Evolutionary conservation across 192 early-diverging fungal genomes (phyloP).

Genomic region (Oehlia diaphana): DNA sequence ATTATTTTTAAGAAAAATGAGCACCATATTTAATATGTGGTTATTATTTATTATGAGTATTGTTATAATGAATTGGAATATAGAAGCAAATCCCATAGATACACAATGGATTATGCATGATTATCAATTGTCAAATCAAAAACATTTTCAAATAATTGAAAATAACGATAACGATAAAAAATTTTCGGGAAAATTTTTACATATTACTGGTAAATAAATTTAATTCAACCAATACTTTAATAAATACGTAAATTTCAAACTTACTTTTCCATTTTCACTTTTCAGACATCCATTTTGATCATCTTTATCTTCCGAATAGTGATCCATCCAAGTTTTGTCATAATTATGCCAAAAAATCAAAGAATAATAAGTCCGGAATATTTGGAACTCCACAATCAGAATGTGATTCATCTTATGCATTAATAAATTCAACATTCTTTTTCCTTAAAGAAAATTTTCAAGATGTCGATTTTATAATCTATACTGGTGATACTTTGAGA

Average conservation of each 20-base stretch:
- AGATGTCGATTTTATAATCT: conserved; percentile 43
- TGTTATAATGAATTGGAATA: neutral
- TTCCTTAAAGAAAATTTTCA: conserved; percentile 36
- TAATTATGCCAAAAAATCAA: conserved; percentile 25
- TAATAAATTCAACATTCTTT: conserved; percentile 29
- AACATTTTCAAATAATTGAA: neutral
- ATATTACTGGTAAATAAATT: neutral
- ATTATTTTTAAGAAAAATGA: neutral
- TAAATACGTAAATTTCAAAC: neutral
- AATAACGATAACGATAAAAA: neutral
- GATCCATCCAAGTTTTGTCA: conserved; percentile 38
- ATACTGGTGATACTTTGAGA: conserved; percentile 43
- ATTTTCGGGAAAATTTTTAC: neutral
- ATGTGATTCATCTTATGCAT: conserved; percentile 37
- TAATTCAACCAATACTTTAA: neutral
- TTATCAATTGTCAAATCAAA: neutral
- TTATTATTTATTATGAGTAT: neutral
- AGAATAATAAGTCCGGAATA: conserved; percentile 33
- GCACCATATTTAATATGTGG: neutral
- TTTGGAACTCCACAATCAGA: conserved; percentile 37
- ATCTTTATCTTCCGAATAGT: conserved; percentile 32
- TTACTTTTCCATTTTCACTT: neutral
- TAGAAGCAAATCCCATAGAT: neutral
- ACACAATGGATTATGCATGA: neutral
- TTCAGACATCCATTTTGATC: conserved; percentile 46